Conservation (phyloP, 1,284 basidiomycete species). For the Takashimella koratensis region DNA sequence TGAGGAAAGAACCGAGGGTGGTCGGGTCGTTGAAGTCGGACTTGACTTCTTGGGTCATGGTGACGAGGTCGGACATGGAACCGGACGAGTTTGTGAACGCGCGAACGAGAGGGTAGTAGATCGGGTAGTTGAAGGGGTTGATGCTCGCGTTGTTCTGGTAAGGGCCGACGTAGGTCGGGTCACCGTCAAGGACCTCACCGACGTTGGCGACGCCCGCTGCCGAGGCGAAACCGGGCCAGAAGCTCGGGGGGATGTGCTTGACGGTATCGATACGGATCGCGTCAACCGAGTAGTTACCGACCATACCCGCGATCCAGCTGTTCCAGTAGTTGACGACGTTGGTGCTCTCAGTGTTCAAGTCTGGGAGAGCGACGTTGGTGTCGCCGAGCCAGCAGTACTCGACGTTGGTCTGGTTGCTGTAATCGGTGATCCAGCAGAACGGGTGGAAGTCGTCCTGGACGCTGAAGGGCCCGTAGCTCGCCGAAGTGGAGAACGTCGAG, state of each 20-base stretch:
- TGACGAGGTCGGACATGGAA: background rate
- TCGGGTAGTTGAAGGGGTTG: constrained; percentile 58
- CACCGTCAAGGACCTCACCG: constrained; percentile 52
- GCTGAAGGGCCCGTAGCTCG: constrained; percentile 43
- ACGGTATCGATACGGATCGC: constrained; percentile 52
- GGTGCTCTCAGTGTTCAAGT: constrained; percentile 52
- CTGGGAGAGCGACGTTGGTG: constrained; percentile 36
- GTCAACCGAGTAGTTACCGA: constrained; percentile 49
- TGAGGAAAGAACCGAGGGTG: constrained; percentile 49
- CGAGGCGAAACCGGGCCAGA: constrained; percentile 51
- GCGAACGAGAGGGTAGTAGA: constrained; percentile 51
- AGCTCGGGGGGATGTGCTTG: constrained; percentile 53
- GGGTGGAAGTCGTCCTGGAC: constrained; percentile 45
- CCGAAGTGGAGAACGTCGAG: constrained; percentile 6
- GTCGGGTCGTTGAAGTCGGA: constrained; percentile 33
- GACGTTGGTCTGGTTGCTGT: constrained; percentile 48
- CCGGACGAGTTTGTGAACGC: background rate
- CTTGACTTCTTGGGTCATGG: background rate
- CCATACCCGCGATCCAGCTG: constrained; percentile 50
- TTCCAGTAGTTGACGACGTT: constrained; percentile 46
- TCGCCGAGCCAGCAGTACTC: constrained; percentile 53
- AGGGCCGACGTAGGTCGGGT: constrained; percentile 39
- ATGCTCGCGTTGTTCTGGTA: constrained; percentile 52
- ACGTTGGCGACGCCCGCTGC: constrained; percentile 50
- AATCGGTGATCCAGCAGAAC: constrained; percentile 49